These are phyloP conservation scores for Mycosphaerelloides madeirae DNA, from an alignment of 2,329 filamentous ascomycete genomes.

Conservation along the genomic window DNA sequence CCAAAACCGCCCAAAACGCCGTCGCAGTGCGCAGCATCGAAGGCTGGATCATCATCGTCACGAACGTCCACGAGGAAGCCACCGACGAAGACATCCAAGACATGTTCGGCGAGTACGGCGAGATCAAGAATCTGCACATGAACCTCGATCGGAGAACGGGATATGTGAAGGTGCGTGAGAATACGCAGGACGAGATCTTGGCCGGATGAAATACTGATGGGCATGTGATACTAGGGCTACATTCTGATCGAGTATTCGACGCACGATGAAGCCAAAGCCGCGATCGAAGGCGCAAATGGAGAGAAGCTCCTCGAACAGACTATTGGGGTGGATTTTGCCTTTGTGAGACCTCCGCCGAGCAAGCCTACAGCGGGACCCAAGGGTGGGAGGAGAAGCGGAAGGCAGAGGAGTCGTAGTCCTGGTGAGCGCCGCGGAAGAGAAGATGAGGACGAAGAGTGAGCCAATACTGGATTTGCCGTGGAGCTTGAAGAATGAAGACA, in stretches of 20 bases:
- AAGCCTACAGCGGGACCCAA: slow-evolving; percentile 38
- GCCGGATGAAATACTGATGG: slow-evolving; percentile 1
- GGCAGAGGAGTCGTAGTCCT: slow-evolving; percentile 42
- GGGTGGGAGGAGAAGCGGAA: slow-evolving; percentile 30
- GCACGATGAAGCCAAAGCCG: slow-evolving; percentile 71
- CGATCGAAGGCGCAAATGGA: slow-evolving; percentile 72
- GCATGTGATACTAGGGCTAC: slow-evolving; percentile 58
- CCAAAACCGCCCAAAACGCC: slow-evolving; percentile 68
- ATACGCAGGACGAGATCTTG: slow-evolving; percentile 1
- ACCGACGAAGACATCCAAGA: slow-evolving; percentile 79
- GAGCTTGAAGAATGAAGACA: too few species aligned
- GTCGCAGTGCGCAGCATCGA: slow-evolving; percentile 82
- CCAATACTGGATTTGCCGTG: background rate
- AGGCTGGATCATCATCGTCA: slow-evolving; percentile 83
- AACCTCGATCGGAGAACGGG: slow-evolving; percentile 78
- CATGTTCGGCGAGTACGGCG: slow-evolving; percentile 75
- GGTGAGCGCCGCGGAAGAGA: slow-evolving; percentile 30
- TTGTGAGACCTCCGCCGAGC: slow-evolving; percentile 70
- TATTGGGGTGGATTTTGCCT: slow-evolving; percentile 76
- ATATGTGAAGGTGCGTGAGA: slow-evolving; percentile 67
- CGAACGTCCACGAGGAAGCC: slow-evolving; percentile 82
- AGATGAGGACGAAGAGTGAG: slow-evolving; percentile 22
- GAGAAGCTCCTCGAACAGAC: slow-evolving; percentile 78
- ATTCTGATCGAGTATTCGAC: slow-evolving; percentile 81
- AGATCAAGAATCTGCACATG: slow-evolving; percentile 81